Conservation (phyloP, 2,329 filamentous ascomycete genomes). For the Pseudogymnoascus sp. region DNA sequence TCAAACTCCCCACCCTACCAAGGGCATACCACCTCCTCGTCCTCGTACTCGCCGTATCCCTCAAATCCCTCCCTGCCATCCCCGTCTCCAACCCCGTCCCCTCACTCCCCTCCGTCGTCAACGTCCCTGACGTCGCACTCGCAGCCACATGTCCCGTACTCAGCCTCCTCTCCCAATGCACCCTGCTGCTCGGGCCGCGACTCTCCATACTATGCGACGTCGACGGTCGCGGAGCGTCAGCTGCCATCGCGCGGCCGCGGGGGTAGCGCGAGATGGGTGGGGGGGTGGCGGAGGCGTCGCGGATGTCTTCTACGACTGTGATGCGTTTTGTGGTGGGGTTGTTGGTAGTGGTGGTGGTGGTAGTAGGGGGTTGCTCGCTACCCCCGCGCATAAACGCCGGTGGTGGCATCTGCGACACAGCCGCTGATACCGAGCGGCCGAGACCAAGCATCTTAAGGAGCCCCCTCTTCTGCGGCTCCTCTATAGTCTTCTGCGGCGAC, state of each 20-base stretch:
- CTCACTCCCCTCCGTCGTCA: background rate
- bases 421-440: background rate
- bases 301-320: background rate
- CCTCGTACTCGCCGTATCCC: background rate
- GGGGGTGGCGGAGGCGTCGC: background rate
- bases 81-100: background rate
- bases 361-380: background rate
- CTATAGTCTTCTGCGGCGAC: background rate
- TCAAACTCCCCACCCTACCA: background rate
- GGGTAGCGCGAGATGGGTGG: background rate
- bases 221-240: background rate
- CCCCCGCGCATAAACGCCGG: background rate
- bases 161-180: background rate
- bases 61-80: background rate
- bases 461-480: background rate
- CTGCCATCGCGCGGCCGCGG: background rate
- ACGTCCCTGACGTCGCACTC: background rate
- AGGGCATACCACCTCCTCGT: conserved; percentile 9
- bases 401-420: background rate
- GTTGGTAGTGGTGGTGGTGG: background rate
- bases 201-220: conserved; percentile 4
- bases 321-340: background rate
- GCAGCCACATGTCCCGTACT: background rate
- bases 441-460: background rate
- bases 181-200: background rate